A percentile compares a stretch with the other conserved stretches of the same genome.
phyloP scores from a whole-genome alignment of 1,284 basidiomycete genomes.

The Ustilago crameri region DNA sequence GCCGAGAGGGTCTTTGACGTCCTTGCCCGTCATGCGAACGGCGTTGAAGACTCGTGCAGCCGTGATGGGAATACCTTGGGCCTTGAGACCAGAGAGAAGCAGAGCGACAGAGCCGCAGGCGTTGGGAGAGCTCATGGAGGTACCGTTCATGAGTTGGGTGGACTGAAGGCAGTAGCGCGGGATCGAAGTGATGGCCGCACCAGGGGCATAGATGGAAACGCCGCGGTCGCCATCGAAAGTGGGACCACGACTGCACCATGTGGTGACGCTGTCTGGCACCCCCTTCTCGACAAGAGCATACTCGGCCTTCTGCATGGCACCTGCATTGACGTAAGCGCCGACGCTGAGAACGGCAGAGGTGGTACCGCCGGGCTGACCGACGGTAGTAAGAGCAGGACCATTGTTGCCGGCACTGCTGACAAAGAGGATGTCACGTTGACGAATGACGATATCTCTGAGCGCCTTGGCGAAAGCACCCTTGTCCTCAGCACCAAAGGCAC shows the following conservation, averaged over 20 bases:
- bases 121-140: conserved; percentile 68
- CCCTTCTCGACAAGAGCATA: conserved; percentile 67
- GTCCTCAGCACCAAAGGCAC: conserved; percentile 65
- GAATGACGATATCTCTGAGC: conserved; percentile 62
- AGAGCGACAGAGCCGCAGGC: conserved; percentile 66
- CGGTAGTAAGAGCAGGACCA: conserved; percentile 68
- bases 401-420: conserved; percentile 66
- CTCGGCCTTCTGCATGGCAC: conserved; percentile 68
- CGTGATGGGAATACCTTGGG: conserved; percentile 64
- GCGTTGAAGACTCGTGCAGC: conserved; percentile 67
- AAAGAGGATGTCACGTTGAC: conserved; percentile 63
- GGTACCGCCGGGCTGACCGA: conserved; percentile 67
- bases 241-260: conserved; percentile 69
- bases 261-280: conserved; percentile 65
- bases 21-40: conserved; percentile 64
- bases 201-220: conserved; percentile 67
- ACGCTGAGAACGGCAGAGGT: conserved; percentile 66
- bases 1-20: conserved; percentile 66
- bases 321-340: conserved; percentile 67
- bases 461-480: conserved; percentile 65
- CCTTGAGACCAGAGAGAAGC: conserved; percentile 66
- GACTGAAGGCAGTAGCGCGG: conserved; percentile 67
- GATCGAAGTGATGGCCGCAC: conserved; percentile 68
- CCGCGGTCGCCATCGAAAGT: conserved; percentile 64
- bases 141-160: conserved; percentile 68